A percentile compares a stretch with the other conserved stretches of the same genome.
Evolutionary conservation across 177 flowering plant species (phyloP).

Genomic region (Vitis hybrid): DNA sequence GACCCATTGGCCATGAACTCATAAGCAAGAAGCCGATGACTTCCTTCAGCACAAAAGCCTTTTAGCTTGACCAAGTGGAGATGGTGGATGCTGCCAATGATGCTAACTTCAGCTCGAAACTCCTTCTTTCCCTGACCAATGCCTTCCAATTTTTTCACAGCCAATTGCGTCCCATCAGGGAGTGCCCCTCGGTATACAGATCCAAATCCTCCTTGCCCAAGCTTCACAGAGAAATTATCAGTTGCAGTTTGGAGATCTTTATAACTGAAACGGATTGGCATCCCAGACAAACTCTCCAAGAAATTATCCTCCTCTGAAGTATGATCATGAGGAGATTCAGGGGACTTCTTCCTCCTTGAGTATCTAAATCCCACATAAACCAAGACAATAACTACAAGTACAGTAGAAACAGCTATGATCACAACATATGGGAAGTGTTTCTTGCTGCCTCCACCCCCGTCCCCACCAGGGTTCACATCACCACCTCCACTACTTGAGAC

Average conservation of each 20-base stretch:
- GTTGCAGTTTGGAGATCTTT: conserved; percentile 58
- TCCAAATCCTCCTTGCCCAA: conserved; percentile 77
- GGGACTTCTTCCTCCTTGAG: conserved; percentile 24
- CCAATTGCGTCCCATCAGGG: conserved; percentile 49
- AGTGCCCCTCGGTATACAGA: conserved; percentile 58
- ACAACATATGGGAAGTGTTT: conserved; percentile 31
- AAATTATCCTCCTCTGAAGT: conserved; percentile 62
- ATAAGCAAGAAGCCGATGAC: conserved; percentile 57
- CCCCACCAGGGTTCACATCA: conserved; percentile 15
- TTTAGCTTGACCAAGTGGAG: conserved; percentile 52
- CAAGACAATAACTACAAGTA: conserved; percentile 30
- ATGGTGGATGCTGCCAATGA: conserved; percentile 71
- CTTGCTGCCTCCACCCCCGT: conserved; percentile 19
- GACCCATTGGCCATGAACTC: conserved; percentile 69
- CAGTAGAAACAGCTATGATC: conserved; percentile 36
- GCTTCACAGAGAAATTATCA: conserved; percentile 47
- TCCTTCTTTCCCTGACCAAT: conserved; percentile 72
- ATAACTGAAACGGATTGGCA: conserved; percentile 60
- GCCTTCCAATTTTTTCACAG: conserved; percentile 68
- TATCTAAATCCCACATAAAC: conserved; percentile 30
- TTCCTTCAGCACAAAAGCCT: conserved; percentile 65
- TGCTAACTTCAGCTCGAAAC: conserved; percentile 65
- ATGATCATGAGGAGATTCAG: conserved; percentile 28
- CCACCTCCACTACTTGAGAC: conserved; percentile 22
- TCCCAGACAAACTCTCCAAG: conserved; percentile 51